Evolutionary conservation across 164 flowering plant species (phyloP), one percentile per base, ranked within the genome.

Genomic region (Berberis thunbergii): DNA sequence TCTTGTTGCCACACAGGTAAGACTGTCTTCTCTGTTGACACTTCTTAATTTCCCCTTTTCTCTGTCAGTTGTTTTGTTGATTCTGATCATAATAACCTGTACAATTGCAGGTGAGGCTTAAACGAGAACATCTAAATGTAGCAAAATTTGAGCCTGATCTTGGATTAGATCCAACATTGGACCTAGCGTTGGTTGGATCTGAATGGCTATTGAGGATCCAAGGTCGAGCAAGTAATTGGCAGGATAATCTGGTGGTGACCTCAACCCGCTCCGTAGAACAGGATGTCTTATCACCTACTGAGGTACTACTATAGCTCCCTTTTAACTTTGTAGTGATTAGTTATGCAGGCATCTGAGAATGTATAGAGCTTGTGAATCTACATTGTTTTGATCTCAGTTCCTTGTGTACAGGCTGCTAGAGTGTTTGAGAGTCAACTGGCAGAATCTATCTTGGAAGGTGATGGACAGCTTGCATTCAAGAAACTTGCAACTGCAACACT

Each of bases 191-290:
- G 78, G 99, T 95, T 59, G 99, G 99, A 55, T 89, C 97, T 40
- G 99, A 95, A 65, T 91, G 97, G 97, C 97, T 87, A 79, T 84
- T 95, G 73, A 80, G 91, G 75, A 88, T 95, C 67, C 99, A 95
- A 79, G 83, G 99, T 69, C 84, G 92, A 63, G 97, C 96, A 56
- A 95, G 96, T 72, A 87, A 83, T 64, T 95, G 99, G 99, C 99
- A 91, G 75, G 96, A 95, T 53, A 95, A 89, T 72, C 73, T 95
- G 77, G 94, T 86, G 43, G 99, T 95, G 64, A 95, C 97, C 54
- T 91, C 97, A 57, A 95, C 96, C 12, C 96, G 92, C 54, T 89
- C 97, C 40, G 96, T 89, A 67, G 99, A 95, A 66, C 99, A 87
- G 73, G 96, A 91, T 79, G 96, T 68, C 63, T 90, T 91, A 54